Evolutionary conservation across 495 filamentous ascomycete genomes (phyloP), one percentile per base, ranked within the genome.

Genomic region (Podospora pseudopauciseta): DNA sequence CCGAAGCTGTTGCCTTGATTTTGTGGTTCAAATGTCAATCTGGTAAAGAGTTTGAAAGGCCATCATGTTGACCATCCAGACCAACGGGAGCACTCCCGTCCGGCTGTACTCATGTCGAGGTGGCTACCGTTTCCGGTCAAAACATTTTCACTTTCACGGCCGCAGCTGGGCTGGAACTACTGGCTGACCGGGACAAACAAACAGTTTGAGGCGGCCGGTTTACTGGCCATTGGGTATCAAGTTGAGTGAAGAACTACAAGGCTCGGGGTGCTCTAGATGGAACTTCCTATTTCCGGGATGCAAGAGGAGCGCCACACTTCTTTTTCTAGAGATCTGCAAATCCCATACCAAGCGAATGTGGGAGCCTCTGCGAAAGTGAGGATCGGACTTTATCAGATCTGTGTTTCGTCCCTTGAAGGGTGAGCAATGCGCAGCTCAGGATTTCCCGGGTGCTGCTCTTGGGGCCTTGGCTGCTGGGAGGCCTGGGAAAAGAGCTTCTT

Each of bases 121-220:
- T 44, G 61, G 30, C 34, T 63, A 19, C 61, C 61, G 61, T 63
- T 63, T 63, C 27, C 61, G 61, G 61, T 44, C 61, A 63, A 49
- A 63, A 39, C 32, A 63, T 63, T 63, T 13, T 49, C 39, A 49
- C 39, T 49, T 11, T 49, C 39, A 11, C 7, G 39, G 15, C 61
- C 15, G 34, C 30, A n/a, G 19, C 16, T 62, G 60, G 23, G 27
- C 5, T 27, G 23, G 23, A 23, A 23, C 23, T 23, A 23, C 23
- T 23, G 19, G 9, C 26, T 62, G 20, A 49, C 28, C 34, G 19
- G 34, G 28, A 63, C 19, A 44, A 19, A 49, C 28, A 20, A 39
- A 30, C 61, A 49, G 13, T 7, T 49, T 4, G 32, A 19, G 61
- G 27, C 0, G 16, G 15, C 20, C 19, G 6, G 30, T 32, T 4